Base-by-base conservation (phyloP, 129 eudicot genomes). In the Tanacetum coccineum region DNA sequence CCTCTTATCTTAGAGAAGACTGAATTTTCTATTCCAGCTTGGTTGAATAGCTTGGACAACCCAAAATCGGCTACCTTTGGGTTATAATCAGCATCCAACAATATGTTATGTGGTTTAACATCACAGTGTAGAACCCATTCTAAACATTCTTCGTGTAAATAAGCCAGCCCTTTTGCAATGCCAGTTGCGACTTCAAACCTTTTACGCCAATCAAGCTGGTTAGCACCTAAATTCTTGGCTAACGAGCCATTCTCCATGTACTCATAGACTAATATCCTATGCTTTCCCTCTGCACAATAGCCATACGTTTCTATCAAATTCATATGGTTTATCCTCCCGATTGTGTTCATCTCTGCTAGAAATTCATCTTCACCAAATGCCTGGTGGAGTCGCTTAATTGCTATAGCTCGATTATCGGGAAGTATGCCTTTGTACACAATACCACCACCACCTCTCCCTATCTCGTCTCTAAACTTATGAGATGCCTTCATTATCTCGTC, bases 111-210 rank as follows among this genome's bases (percentile, higher is more conserved):
- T 8, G 86, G 81, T 45, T 82, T 82, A 4, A 82, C 82, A 49
- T 82, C 83, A 47, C 83, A 78, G 30, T 82, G 83, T 36, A 82
- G 45, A 36, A 82, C 83, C 83, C 83, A 78, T 48, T 82, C 83
- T 62, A 74, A 74, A 30, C 83, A 82, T 51, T 82, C 87, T 75
- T 82, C 87, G 30, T 78, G 87, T 62, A 82, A 68, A 71, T 82
- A 82, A 45, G 87, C 81, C 5, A 82, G 62, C 57, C 87, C 83
- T 74, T 74, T 82, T 2, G 87, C 80, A 0, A 59, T 47, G 6
- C 81, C 81, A 5, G 72, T 61, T 3, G 81, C 81, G 9, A 82
- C 75, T 36, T 56, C 61, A 4, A 66, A 48, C 48, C 72, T 70
- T 32, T 74, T 74, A 9, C 45, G 63, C 81, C 83, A 82, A 62